Conservation (phyloP, 306 rosid genomes). For the Cercis canadensis region DNA sequence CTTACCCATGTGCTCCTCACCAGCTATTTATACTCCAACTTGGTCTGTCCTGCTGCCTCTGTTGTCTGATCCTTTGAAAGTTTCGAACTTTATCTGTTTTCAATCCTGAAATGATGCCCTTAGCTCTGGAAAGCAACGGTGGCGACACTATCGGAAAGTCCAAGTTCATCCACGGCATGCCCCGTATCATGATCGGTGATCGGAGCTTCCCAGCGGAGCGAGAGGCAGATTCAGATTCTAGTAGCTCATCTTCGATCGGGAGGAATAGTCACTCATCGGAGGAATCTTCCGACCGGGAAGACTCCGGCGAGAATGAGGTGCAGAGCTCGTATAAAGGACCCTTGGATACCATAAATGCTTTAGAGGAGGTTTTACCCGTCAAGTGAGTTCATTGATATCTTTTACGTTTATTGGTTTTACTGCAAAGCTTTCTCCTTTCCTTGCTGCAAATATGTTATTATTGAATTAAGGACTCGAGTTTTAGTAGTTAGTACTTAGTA, state of each 20-base stretch:
- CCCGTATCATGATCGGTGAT: conserved; percentile 56
- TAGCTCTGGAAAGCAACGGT: conserved; percentile 45
- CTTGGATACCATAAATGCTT: conserved; percentile 64
- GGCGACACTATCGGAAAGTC: conserved; percentile 46
- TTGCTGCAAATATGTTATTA: background rate
- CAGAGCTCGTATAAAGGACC: conserved; percentile 69
- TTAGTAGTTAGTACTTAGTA: background rate
- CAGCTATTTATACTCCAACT: conserved; percentile 41
- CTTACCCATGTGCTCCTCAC: conserved; percentile 56
- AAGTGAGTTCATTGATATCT: conserved; percentile 51
- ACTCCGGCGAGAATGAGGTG: conserved; percentile 57
- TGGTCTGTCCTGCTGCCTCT: background rate
- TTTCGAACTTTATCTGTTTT: background rate
- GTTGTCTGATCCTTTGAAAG: background rate
- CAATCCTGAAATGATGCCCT: conserved; percentile 51
- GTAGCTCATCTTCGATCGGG: conserved; percentile 68
- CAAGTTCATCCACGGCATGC: conserved; percentile 45
- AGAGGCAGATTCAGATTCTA: conserved; percentile 59
- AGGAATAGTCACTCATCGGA: conserved; percentile 60
- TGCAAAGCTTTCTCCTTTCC: conserved; percentile 16
- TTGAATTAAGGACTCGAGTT: background rate
- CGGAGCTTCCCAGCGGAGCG: conserved; percentile 39
- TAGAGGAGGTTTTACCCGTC: conserved; percentile 70
- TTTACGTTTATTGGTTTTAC: conserved; percentile 21
- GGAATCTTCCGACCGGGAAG: conserved; percentile 64